Percentiles rank a stretch among this genome's conserved stretches.
Evolutionary conservation across 2,329 filamentous ascomycete species (phyloP).

Genomic region (Apiospora aurea): DNA sequence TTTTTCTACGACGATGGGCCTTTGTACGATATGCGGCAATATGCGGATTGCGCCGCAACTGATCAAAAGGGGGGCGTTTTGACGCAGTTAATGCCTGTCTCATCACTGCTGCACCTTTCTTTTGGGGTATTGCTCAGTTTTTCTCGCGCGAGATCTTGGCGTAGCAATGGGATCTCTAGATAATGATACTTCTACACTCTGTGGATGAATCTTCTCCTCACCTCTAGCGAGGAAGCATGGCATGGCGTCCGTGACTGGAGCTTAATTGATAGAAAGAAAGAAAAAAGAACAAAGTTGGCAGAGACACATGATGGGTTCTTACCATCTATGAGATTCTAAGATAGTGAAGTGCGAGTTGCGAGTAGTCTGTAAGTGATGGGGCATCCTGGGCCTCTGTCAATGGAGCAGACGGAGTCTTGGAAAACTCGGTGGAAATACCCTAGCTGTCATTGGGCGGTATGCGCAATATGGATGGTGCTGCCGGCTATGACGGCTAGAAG

Average conservation of each 20-base stretch:
- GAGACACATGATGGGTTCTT: neutral
- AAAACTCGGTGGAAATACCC: neutral
- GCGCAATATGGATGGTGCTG: neutral
- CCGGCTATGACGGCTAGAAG: constrained; percentile 18
- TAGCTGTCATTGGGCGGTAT: constrained; percentile 6
- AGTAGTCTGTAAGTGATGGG: neutral
- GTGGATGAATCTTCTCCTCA: constrained; percentile 7
- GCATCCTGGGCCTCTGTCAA: neutral
- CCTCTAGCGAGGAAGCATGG: constrained; percentile 7
- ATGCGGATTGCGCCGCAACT: neutral
- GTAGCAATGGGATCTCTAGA: constrained; percentile 8
- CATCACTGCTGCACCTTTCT: neutral
- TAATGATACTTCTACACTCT: constrained; percentile 5
- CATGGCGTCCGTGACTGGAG: neutral
- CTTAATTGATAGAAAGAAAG: constrained; percentile 18
- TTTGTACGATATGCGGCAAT: constrained; percentile 1
- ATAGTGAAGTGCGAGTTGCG: neutral
- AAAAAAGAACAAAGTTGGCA: constrained; percentile 12
- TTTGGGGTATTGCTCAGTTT: neutral
- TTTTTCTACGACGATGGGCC: neutral
- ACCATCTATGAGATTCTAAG: neutral
- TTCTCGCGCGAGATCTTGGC: constrained; percentile 1
- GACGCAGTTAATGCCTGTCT: constrained; percentile 1
- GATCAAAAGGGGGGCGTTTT: neutral
- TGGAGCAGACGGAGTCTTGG: constrained; percentile 3